Evolutionary conservation across 2,329 filamentous ascomycete genomes (phyloP).

Genomic region (Aspergillus pseudoterreus): DNA sequence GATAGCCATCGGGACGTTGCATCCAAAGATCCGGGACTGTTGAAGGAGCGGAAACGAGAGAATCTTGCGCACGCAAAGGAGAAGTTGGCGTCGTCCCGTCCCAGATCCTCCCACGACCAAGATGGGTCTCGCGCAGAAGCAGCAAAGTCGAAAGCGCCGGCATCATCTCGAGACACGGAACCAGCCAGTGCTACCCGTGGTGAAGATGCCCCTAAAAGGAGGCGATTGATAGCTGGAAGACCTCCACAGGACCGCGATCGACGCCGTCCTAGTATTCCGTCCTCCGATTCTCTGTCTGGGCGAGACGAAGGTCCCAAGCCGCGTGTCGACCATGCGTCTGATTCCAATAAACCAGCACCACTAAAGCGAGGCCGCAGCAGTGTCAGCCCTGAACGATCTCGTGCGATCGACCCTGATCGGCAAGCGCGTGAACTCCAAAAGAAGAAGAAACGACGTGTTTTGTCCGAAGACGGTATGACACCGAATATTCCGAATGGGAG

Average conservation of each 20-base stretch:
- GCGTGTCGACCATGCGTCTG: slow-evolving; percentile 24
- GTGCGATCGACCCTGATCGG: slow-evolving; percentile 28
- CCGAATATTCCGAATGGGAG: slow-evolving; percentile 27
- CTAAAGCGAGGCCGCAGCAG: slow-evolving; percentile 43
- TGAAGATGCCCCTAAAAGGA: slow-evolving; percentile 36
- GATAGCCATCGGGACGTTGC: slow-evolving; percentile 25
- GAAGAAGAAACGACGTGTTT: slow-evolving; percentile 43
- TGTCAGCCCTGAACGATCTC: slow-evolving; percentile 38
- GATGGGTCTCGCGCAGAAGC: slow-evolving; percentile 26
- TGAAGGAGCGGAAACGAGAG: slow-evolving; percentile 28
- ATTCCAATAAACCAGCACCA: slow-evolving; percentile 17
- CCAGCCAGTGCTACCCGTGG: slow-evolving; percentile 17
- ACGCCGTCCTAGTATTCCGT: slow-evolving; percentile 35
- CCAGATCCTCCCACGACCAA: slow-evolving; percentile 28
- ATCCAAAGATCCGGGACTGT: slow-evolving; percentile 19
- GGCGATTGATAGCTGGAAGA: slow-evolving; percentile 40
- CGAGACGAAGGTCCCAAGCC: slow-evolving; percentile 34
- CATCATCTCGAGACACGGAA: slow-evolving; percentile 30
- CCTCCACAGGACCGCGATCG: slow-evolving; percentile 37
- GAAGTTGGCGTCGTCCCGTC: slow-evolving; percentile 17
- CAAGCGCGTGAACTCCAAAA: slow-evolving; percentile 34
- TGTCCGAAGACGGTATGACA: slow-evolving; percentile 35
- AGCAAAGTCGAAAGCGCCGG: slow-evolving; percentile 25
- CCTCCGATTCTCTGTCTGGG: slow-evolving; percentile 38
- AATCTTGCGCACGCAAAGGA: slow-evolving; percentile 21